phyloP scores from a whole-genome alignment of 371 early-diverging fungal species.

The Mortierella sp. region DNA sequence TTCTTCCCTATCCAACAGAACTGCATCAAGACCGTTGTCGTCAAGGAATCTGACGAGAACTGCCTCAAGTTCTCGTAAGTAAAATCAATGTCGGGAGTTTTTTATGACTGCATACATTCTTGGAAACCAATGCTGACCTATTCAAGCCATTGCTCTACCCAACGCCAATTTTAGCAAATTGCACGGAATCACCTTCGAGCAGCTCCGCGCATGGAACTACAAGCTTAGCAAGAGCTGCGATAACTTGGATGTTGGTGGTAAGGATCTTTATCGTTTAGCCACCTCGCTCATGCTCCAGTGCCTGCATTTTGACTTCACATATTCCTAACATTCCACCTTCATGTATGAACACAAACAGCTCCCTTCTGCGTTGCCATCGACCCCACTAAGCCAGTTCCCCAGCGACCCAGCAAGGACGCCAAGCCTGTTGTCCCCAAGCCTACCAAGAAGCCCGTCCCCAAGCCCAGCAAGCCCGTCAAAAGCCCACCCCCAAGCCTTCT shows the following conservation, averaged over 20 bases:
- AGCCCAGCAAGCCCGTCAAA: background rate
- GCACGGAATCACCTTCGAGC: slow-evolving; percentile 19
- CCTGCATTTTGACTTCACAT: no score
- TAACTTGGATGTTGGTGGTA: slow-evolving; percentile 30
- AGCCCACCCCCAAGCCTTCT: background rate
- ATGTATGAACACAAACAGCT: no score
- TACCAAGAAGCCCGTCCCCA: slow-evolving; percentile 5
- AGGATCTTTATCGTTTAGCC: no score
- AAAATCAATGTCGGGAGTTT: background rate
- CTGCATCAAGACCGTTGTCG: slow-evolving; percentile 35
- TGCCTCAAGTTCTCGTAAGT: slow-evolving; percentile 29
- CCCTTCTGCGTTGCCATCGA: no score
- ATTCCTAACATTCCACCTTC: no score
- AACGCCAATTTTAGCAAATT: slow-evolving; percentile 9
- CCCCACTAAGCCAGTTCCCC: no score
- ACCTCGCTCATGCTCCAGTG: no score
- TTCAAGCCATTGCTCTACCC: no score
- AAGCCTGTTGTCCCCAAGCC: background rate
- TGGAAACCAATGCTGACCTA: no score
- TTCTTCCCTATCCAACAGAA: no score
- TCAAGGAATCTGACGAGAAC: slow-evolving; percentile 30
- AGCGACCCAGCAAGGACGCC: no score
- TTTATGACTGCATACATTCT: no score
- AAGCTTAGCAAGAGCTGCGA: slow-evolving; percentile 20
- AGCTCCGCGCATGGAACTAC: slow-evolving; percentile 23